phyloP scores from a whole-genome alignment of 2,329 filamentous ascomycete genomes.

The Aaosphaeria pasadenensis region DNA sequence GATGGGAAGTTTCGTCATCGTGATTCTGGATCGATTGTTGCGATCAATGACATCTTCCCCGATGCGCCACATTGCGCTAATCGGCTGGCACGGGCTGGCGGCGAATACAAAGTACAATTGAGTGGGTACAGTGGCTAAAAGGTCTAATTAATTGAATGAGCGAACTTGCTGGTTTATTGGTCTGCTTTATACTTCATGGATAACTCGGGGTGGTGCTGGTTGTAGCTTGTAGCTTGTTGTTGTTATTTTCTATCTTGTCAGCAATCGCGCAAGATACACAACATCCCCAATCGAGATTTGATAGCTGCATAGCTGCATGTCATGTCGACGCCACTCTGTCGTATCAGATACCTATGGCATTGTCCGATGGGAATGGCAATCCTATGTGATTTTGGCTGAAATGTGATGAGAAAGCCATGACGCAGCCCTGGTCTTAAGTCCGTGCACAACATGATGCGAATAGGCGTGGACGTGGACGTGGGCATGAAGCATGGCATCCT shows the following conservation, averaged over 20 bases:
- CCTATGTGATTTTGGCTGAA: background rate
- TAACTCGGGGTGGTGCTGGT: too few species aligned
- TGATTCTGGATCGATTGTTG: background rate
- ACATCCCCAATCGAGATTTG: too few species aligned
- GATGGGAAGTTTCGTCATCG: background rate
- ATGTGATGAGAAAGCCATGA: constrained; percentile 3
- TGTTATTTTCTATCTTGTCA: too few species aligned
- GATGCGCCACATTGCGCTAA: background rate
- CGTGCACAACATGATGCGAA: background rate
- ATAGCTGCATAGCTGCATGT: too few species aligned
- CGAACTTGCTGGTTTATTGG: too few species aligned
- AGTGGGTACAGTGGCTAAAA: too few species aligned
- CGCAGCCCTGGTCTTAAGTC: background rate
- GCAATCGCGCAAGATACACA: too few species aligned
- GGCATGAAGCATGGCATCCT: background rate
- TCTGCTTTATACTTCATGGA: too few species aligned
- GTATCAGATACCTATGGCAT: background rate
- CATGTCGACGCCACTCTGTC: too few species aligned
- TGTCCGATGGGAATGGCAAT: background rate
- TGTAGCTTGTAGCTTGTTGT: too few species aligned
- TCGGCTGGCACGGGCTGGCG: background rate
- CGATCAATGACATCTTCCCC: background rate
- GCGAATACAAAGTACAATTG: too few species aligned
- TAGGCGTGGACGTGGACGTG: background rate
- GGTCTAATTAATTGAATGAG: too few species aligned